Evolutionary conservation across 768 basidiomycete genomes (phyloP).

Genomic region (Mycena venus): DNA sequence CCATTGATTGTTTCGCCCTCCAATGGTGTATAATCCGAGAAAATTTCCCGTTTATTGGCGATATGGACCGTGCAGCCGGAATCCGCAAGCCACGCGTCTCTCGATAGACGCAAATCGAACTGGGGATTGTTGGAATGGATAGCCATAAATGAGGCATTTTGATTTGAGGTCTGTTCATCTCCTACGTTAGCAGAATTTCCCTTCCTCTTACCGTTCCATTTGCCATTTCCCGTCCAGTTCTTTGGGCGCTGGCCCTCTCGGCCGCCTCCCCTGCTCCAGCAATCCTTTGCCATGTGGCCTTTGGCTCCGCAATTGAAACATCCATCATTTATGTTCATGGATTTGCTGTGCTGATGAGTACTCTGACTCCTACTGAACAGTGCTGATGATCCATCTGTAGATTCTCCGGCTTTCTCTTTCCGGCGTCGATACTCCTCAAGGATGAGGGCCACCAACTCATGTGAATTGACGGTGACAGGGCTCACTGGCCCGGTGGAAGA

Average conservation of each 20-base stretch:
- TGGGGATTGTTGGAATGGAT: background rate
- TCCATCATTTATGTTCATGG: background rate
- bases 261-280: slow-evolving; percentile 6
- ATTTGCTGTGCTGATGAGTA: slow-evolving; percentile 10
- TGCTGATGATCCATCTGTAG: too few species aligned
- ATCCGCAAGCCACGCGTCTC: background rate
- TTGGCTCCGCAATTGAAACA: slow-evolving; percentile 1
- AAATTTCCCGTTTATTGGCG: background rate
- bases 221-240: background rate
- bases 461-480: too few species aligned
- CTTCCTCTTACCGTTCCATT: slow-evolving; percentile 6
- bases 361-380: too few species aligned
- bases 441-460: too few species aligned
- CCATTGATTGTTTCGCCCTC: background rate
- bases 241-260: slow-evolving; percentile 5
- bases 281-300: slow-evolving; percentile 13
- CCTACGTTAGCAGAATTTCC: slow-evolving; percentile 8
- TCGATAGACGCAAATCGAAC: background rate
- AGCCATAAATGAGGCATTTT: slow-evolving; percentile 8
- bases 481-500: too few species aligned
- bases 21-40: background rate
- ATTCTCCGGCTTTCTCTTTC: too few species aligned
- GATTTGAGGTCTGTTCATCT: too few species aligned
- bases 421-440: too few species aligned
- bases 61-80: background rate